Evolutionary conservation across 495 filamentous ascomycete genomes (phyloP), one percentile per base, ranked within the genome.

Genomic region (Rostrohypoxylon terebratum): DNA sequence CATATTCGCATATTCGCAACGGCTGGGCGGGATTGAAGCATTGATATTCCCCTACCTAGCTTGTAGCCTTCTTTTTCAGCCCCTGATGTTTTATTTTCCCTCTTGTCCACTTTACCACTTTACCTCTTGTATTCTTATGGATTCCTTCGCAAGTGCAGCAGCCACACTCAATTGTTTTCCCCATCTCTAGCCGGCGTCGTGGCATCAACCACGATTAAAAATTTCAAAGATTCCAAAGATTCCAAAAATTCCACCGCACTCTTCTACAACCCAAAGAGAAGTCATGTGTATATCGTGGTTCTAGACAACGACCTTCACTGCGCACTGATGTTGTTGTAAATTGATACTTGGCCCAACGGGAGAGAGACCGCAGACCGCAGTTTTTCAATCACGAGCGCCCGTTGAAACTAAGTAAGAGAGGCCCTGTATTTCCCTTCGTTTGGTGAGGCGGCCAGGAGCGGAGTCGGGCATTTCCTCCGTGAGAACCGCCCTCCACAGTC

Each of bases 381-480:
- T 38, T 69, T 69, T 63, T 63, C 66, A 65, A 69, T 57, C 42
- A 63, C 51, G 57, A 67, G 62, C 71, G 71, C 66, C 48, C 58
- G 42, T 33, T 63, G 54, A 72, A 62, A 57, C 48, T n/a, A 63
- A 62, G 51, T 47, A 21, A 33, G 31, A 38, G 31, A 53, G 28
- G 71, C 71, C 71, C 71, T 74, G 62, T 74, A 69, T 66, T 66
- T 20, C 62, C 71, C 61, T 47, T 68, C 64, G 51, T 51, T 74
- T 75, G 59, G 72, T 58, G 68, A 67, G 72, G 72, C 72, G 59
- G 67, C 63, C 72, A 71, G 38, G 11, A 42, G 72, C 72, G 72
- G 72, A 75, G 68, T 62, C 72, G 72, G 72, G 68, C 72, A 75
- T 75, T 71, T 71, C 59, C 68, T 71, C 72, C 67, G 68, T 74